These are phyloP conservation scores for Themeda triandra DNA, from an alignment of 176 grass and related monocot genomes.

Conservation along the genomic window DNA sequence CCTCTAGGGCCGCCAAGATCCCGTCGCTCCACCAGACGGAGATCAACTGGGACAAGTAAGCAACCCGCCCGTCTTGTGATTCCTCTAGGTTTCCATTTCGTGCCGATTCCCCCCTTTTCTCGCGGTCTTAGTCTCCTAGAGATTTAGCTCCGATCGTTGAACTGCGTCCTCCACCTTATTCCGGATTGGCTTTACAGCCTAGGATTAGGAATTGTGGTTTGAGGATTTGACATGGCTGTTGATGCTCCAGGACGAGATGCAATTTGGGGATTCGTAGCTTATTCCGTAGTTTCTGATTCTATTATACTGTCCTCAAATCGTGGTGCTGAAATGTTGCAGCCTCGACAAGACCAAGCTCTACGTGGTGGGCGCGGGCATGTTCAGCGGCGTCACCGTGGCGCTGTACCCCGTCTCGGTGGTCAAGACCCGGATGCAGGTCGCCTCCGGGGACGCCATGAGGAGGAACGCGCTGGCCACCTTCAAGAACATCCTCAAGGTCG, in stretches of 20 bases:
- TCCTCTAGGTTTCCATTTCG: background rate
- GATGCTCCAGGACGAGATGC: background rate
- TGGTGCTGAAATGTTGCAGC: constrained; percentile 45
- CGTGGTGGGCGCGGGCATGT: constrained; percentile 84
- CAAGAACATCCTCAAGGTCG: constrained; percentile 75
- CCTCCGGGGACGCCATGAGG: constrained; percentile 69
- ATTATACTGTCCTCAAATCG: constrained; percentile 5
- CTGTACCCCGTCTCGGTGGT: constrained; percentile 88
- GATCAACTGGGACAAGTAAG: constrained; percentile 98
- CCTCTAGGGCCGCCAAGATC: constrained; percentile 43
- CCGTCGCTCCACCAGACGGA: constrained; percentile 79
- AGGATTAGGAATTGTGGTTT: constrained; percentile 10
- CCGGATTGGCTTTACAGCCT: background rate
- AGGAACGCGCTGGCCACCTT: constrained; percentile 77
- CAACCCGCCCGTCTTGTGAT: background rate
- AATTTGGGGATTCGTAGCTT: background rate
- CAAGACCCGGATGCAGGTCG: constrained; percentile 98
- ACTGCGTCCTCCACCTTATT: background rate
- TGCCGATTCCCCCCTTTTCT: background rate
- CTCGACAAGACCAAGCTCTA: constrained; percentile 95
- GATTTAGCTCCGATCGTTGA: constrained; percentile 8
- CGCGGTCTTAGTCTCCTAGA: background rate
- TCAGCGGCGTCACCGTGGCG: constrained; percentile 78
- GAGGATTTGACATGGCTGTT: background rate
- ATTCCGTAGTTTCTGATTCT: background rate